Conservation (phyloP, 73 alveolate species). For the Halteria grandinella region DNA sequence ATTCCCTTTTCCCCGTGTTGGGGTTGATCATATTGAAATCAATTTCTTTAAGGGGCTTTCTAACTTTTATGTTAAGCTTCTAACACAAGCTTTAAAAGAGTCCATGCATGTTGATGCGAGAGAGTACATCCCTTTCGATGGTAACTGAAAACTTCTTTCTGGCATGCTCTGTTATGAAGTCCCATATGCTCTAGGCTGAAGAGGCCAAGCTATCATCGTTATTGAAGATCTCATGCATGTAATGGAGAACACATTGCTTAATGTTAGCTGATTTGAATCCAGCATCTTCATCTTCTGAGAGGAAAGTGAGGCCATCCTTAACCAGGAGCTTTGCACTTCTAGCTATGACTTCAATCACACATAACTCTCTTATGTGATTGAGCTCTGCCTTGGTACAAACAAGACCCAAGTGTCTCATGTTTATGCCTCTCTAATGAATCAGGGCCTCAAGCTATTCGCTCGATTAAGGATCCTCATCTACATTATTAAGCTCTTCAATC, state of each 20-base stretch:
- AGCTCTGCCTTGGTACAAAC: constrained; percentile 47
- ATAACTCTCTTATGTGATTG: constrained; percentile 60
- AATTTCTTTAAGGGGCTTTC: constrained; percentile 25
- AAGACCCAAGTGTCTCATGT: constrained; percentile 53
- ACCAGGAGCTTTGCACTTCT: constrained; percentile 46
- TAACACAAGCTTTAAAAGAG: constrained; percentile 30
- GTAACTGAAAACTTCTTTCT: constrained; percentile 47
- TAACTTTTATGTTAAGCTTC: constrained; percentile 45
- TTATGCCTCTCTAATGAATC: constrained; percentile 57
- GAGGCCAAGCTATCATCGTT: constrained; percentile 26
- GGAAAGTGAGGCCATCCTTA: constrained; percentile 50
- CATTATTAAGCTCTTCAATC: constrained; percentile 54
- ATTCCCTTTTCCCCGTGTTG: background rate
- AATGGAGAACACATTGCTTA: constrained; percentile 43
- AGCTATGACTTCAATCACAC: constrained; percentile 59
- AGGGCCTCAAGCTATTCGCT: constrained; percentile 30
- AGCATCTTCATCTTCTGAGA: constrained; percentile 58
- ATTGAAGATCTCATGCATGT: constrained; percentile 42
- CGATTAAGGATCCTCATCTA: constrained; percentile 54
- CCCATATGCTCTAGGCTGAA: constrained; percentile 60
- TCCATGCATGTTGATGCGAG: constrained; percentile 34
- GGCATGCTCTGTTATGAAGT: constrained; percentile 61
- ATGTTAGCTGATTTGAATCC: constrained; percentile 41
- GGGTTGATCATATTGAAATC: constrained; percentile 17
- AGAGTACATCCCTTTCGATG: constrained; percentile 51